phyloP scores from a whole-genome alignment of 768 basidiomycete species.

The Trametes cinnabarina region DNA sequence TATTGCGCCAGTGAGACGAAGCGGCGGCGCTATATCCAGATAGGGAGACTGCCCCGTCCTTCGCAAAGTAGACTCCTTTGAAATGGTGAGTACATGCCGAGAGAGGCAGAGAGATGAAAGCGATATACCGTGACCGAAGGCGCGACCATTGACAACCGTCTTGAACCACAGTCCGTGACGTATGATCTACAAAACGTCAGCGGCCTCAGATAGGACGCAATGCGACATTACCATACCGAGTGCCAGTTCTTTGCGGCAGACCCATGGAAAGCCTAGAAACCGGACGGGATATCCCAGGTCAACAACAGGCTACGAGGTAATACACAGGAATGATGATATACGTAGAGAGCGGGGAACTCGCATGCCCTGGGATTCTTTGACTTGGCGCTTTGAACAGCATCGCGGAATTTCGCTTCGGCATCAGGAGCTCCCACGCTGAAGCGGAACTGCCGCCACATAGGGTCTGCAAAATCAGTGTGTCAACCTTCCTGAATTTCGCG shows the following conservation, averaged over 20 bases:
- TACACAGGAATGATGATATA: neutral
- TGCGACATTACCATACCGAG: slow-evolving; percentile 41
- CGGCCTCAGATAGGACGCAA: no score
- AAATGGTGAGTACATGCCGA: neutral
- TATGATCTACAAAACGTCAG: slow-evolving; percentile 48
- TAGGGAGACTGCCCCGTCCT: slow-evolving; percentile 52
- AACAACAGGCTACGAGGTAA: no score
- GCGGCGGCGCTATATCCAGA: slow-evolving; percentile 37
- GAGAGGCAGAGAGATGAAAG: neutral
- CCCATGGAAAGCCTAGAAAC: slow-evolving; percentile 62
- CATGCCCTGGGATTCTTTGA: slow-evolving; percentile 38
- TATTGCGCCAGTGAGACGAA: slow-evolving; percentile 50
- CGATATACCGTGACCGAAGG: slow-evolving; percentile 56
- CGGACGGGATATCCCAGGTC: neutral
- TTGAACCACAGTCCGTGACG: slow-evolving; percentile 71
- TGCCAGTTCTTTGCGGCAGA: slow-evolving; percentile 68
- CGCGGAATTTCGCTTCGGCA: slow-evolving; percentile 63
- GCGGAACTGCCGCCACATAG: slow-evolving; percentile 59
- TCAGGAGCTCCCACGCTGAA: slow-evolving; percentile 72
- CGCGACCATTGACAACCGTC: slow-evolving; percentile 52
- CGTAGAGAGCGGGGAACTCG: slow-evolving; percentile 41
- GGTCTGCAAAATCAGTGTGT: slow-evolving; percentile 32
- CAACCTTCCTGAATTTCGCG: neutral
- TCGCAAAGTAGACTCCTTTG: slow-evolving; percentile 66
- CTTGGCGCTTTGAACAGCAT: slow-evolving; percentile 42